Evolutionary conservation across 495 filamentous ascomycete species (phyloP).

Genomic region (Penicillium pancosmium): DNA sequence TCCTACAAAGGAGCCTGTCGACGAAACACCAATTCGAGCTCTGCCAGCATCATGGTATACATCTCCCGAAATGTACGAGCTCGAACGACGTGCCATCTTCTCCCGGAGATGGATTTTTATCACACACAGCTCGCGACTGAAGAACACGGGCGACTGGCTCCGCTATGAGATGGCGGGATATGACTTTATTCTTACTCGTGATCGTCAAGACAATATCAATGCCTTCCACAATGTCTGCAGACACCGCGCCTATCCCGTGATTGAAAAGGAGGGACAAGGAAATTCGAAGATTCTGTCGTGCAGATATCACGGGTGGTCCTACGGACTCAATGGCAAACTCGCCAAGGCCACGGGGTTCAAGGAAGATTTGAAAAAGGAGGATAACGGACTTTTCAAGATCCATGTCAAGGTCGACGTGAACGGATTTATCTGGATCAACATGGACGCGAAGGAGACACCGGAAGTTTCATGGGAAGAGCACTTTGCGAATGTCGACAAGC

Average conservation of each 20-base stretch:
- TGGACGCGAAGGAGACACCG: conserved; percentile 45
- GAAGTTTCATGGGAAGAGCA: conserved; percentile 50
- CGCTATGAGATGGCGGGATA: conserved; percentile 52
- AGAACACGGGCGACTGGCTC: conserved; percentile 50
- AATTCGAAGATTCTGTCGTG: conserved; percentile 53
- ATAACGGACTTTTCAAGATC: conserved; percentile 47
- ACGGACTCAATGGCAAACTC: conserved; percentile 56
- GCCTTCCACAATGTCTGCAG: conserved; percentile 60
- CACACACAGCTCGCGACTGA: conserved; percentile 50
- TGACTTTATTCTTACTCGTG: conserved; percentile 48
- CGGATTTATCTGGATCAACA: conserved; percentile 55
- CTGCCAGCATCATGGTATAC: conserved; percentile 54
- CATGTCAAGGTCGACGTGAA: conserved; percentile 53
- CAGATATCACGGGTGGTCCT: conserved; percentile 53
- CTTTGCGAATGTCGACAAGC: conserved; percentile 45
- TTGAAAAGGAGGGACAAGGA: conserved; percentile 48
- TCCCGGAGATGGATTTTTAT: conserved; percentile 52
- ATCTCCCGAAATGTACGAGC: conserved; percentile 50
- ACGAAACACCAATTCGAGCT: conserved; percentile 32
- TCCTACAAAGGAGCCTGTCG: conserved; percentile 20
- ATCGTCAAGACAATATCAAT: conserved; percentile 49
- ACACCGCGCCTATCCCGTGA: conserved; percentile 57
- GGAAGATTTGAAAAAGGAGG: conserved; percentile 52
- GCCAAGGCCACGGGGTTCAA: conserved; percentile 58
- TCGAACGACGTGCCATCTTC: conserved; percentile 56